Conservation (phyloP, 2,329 filamentous ascomycete genomes). For the Hymenoscyphus linearis region DNA sequence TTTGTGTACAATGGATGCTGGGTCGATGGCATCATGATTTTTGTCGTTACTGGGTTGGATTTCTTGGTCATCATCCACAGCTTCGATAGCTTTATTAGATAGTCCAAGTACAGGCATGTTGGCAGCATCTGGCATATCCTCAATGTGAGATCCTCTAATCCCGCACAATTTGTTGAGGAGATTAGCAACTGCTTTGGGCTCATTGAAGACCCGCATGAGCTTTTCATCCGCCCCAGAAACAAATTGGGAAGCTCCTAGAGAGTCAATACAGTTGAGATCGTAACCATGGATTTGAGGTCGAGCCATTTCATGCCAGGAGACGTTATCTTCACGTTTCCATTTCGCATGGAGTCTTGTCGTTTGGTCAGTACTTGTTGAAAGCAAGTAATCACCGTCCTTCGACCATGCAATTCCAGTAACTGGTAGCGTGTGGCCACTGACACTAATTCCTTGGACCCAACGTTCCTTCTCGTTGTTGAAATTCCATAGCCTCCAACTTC, state of each 20-base stretch:
- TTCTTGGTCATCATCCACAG: slow-evolving; percentile 45
- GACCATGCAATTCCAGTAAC: slow-evolving; percentile 84
- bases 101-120: slow-evolving; percentile 93
- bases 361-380: slow-evolving; percentile 88
- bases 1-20: slow-evolving; percentile 50
- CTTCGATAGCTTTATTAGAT: slow-evolving; percentile 86
- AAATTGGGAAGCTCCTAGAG: slow-evolving; percentile 68
- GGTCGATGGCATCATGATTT: slow-evolving; percentile 50
- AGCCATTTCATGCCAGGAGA: slow-evolving; percentile 92
- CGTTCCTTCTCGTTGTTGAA: slow-evolving; percentile 54
- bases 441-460: slow-evolving; percentile 72
- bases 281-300: slow-evolving; percentile 97
- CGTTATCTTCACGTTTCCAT: slow-evolving; percentile 54
- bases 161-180: slow-evolving; percentile 66
- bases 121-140: slow-evolving; percentile 72
- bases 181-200: slow-evolving; percentile 76
- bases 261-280: slow-evolving; percentile 89
- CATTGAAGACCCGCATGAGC: slow-evolving; percentile 89
- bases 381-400: slow-evolving; percentile 71
- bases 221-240: slow-evolving; percentile 97
- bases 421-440: slow-evolving; percentile 78
- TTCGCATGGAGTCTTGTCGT: slow-evolving; percentile 81
- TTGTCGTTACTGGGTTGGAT: slow-evolving; percentile 40
- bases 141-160: slow-evolving; percentile 40
- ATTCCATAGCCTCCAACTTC: slow-evolving; percentile 87